phyloP scores from a whole-genome alignment of 2,329 filamentous ascomycete genomes.

The Didymella sp. region DNA sequence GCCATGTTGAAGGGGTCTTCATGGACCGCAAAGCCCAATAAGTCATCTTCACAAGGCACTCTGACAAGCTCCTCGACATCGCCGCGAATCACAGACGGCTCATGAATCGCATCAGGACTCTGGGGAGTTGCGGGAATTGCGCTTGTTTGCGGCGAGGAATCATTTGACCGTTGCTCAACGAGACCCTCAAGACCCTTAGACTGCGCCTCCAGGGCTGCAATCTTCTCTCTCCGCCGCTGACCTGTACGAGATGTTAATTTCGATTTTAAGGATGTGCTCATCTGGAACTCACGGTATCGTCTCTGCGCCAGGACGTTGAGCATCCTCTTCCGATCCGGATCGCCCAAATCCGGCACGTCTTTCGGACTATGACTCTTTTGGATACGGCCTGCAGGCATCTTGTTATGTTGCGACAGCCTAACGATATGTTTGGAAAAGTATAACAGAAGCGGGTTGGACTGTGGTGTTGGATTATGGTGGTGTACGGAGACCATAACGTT shows the following conservation, averaged over 20 bases:
- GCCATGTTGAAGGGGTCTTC: not conserved
- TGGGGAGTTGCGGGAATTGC: no score
- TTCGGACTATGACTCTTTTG: constrained; percentile 31
- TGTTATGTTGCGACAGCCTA: constrained; percentile 19
- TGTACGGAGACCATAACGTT: constrained; percentile 33
- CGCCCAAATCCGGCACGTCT: constrained; percentile 30
- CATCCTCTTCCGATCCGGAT: constrained; percentile 42
- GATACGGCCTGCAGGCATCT: constrained; percentile 33
- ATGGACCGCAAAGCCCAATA: not conserved
- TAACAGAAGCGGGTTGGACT: not conserved
- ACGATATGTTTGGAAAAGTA: constrained; percentile 16
- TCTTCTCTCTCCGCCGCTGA: constrained; percentile 35
- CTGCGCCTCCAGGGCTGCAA: constrained; percentile 36
- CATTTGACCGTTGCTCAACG: not conserved
- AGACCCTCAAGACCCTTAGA: constrained; percentile 12
- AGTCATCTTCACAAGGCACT: not conserved
- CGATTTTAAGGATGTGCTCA: not conserved
- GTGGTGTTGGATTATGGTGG: constrained; percentile 13
- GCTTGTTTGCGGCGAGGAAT: not conserved
- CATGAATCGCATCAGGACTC: not conserved
- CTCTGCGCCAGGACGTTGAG: constrained; percentile 43
- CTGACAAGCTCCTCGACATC: not conserved
- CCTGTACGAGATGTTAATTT: constrained; percentile 20
- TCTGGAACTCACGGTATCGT: constrained; percentile 35
- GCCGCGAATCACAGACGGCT: not conserved